Base-by-base conservation (phyloP, 192 early-diverging fungal genomes). In the Umbelopsis ramanniana region DNA sequence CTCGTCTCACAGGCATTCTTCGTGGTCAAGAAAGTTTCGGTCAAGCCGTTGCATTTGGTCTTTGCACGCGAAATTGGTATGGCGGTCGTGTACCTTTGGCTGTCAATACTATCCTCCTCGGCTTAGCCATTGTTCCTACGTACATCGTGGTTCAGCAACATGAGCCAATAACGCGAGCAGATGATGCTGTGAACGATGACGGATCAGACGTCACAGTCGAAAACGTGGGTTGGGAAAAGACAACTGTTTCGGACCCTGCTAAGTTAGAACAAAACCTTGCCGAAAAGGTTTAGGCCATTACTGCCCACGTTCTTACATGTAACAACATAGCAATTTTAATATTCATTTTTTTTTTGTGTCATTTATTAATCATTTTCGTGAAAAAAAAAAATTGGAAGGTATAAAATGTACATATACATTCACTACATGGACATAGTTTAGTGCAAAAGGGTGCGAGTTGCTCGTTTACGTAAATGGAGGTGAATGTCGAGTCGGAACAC, bases 1-100 rank as follows among this genome's bases (percentile, higher is more conserved):
- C 22, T 47, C 68, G 68, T 50, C 68, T 69, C 6, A 69, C 68
- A 29, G 68, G 68, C 7, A 69, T 69, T 45, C 68, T 69, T n/a
- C 17, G 68, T 24, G 68, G 68, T 29, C 68, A 69, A 23, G 68
- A 69, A 50, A 48, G 46, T 14, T 50, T 69, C 47, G 29, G 40
- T 17, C 68, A 69, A 26, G 46, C 68, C 15, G 68, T 69, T 5
- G 19, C 68, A 14, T 69, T 69, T 46, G 68, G 68, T 29, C 26
- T 69, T 8, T 50, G 48, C 22, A 69, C 68, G 17, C 21, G 17
- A 24, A 26, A 69, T 26, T 69, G 48, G 69, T 70, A 53, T 24
- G 69, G 69, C 0, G 50, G 50, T 7, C 50, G 47, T 23, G 50
- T 70, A 46, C 69, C 69, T 38, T 48, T 52, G 9, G 69, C 69